Base-by-base conservation (phyloP, 176 grass and related monocot species). In the Aegilops sharonensis region DNA sequence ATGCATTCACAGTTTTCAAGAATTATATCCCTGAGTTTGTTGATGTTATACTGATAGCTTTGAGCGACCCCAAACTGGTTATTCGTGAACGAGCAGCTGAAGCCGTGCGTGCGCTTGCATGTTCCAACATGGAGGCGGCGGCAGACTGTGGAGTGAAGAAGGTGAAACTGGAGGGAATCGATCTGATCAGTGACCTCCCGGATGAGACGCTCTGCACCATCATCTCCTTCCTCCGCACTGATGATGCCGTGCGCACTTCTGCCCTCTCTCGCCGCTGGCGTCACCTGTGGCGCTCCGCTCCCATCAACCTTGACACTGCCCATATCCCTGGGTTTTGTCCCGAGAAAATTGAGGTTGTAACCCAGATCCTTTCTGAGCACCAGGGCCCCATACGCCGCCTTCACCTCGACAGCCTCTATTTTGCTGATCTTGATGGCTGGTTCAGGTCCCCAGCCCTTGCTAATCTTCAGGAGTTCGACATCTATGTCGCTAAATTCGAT, bases 1-100 rank as follows among this genome's bases (percentile, higher is more conserved):
- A 94, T 83, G 97, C 92, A 80, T 98, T 94, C 29, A 98, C 93
- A n/a, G 90, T 98, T 86, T 98, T 98, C 78, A 98, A 98, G 84
- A 89, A 94, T 81, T 90, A 95, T 77, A 89, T 95, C 59, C 90
- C 92, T 47, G 90, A 95, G 75, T 98, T 94, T 89, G 89, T 94
- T 42, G 94, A 98, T 86, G 94, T 85, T 57, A 95, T 95, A 86
- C 91, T 92, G 88, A 89, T 94, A 32, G 92, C 97, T 30, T 81
- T 94, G 36, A 90, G 87, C 75, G 94, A 98, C 35, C 94, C 97
- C 13, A 91, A 88, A 74, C 87, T 91, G 57, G 86, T 87, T 85
- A 87, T 95, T 81, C 81, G 92, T 42, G 94, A 98, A 76, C 72
- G 89, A 78, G 94, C 90, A 27, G 97, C 90, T 72, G 94, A 95